phyloP scores from a whole-genome alignment of 495 filamentous ascomycete species.

The Niebla homalea region DNA sequence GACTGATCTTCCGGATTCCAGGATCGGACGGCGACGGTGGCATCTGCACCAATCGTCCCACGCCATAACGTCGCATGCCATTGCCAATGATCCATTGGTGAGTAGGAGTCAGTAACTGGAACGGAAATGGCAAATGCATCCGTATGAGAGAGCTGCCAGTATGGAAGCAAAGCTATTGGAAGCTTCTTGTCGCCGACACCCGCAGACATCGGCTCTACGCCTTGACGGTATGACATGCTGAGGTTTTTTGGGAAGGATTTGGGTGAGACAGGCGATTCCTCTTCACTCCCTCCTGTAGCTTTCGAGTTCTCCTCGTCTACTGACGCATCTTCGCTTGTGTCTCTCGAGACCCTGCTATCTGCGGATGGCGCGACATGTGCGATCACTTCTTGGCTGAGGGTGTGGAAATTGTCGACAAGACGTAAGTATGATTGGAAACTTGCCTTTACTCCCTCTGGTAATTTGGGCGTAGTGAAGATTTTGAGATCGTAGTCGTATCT shows the following conservation, averaged over 20 bases:
- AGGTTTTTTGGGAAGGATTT: conserved; percentile 9
- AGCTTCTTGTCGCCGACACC: conserved; percentile 12
- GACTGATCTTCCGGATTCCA: conserved; percentile 5
- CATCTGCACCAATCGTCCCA: conserved; percentile 70
- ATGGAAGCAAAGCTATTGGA: conserved; percentile 62
- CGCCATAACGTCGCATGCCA: conserved; percentile 96
- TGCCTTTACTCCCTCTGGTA: conserved; percentile 13
- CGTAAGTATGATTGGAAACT: conserved; percentile 13
- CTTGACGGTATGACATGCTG: background rate
- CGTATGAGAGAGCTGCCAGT: conserved; percentile 62
- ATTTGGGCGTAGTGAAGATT: conserved; percentile 19
- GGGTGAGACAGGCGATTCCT: conserved; percentile 16
- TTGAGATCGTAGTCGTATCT: background rate
- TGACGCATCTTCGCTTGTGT: background rate
- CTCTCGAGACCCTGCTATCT: background rate
- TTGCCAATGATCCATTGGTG: conserved; percentile 86
- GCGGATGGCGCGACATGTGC: conserved; percentile 9
- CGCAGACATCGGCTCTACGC: background rate
- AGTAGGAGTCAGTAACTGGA: conserved; percentile 64
- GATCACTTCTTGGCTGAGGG: conserved; percentile 9
- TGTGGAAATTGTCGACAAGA: conserved; percentile 12
- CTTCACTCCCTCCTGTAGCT: background rate
- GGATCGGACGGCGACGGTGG: conserved; percentile 57
- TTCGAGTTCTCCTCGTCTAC: background rate
- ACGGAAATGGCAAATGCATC: conserved; percentile 60